These are phyloP conservation scores for Caloboletus firmus DNA, from an alignment of 1,284 basidiomycete genomes.

Conservation along the genomic window DNA sequence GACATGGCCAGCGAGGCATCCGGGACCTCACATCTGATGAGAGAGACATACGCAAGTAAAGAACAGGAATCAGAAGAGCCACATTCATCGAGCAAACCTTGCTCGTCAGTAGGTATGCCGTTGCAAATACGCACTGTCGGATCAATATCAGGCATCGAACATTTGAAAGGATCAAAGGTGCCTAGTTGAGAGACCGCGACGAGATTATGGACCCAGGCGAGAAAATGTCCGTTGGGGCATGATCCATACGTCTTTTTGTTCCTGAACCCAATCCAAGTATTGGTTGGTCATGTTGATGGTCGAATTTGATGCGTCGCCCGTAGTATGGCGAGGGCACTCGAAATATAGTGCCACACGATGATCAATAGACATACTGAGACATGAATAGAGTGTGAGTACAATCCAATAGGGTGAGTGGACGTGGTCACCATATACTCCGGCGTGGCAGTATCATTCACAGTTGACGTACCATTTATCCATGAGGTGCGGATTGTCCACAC, in stretches of 20 bases:
- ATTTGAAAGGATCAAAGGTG: not conserved
- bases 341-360: not conserved
- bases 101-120: not conserved
- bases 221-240: too few relatives aligned
- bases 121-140: not conserved
- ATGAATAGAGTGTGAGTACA: conserved; percentile 1
- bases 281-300: not conserved
- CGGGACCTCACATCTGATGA: not conserved
- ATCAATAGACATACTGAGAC: not conserved
- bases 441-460: not conserved
- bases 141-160: not conserved
- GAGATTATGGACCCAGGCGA: not conserved
- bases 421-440: not conserved
- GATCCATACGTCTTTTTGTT: too few relatives aligned
- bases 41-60: not conserved
- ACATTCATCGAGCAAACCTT: not conserved
- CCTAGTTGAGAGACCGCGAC: not conserved
- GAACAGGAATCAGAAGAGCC: not conserved
- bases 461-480: not conserved
- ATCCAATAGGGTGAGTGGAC: conserved; percentile 1
- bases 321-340: too few relatives aligned
- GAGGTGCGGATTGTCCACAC: not conserved
- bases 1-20: not conserved
- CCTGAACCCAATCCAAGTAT: too few relatives aligned
- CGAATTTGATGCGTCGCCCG: not conserved